phyloP scores from a whole-genome alignment of 2,329 filamentous ascomycete genomes.

The Xylariaceae sp. region DNA sequence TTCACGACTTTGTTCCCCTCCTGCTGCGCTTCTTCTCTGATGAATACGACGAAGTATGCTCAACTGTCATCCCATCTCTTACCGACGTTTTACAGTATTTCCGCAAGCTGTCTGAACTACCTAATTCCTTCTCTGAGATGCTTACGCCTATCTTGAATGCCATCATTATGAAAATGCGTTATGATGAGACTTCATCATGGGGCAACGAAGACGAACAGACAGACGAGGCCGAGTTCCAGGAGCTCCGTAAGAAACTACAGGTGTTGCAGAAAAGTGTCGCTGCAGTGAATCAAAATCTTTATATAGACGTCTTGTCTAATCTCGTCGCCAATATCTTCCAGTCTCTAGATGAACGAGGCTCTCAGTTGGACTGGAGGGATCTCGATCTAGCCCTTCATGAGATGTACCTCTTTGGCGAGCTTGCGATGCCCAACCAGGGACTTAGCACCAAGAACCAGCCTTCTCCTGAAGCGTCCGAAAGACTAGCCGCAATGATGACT shows the following conservation, averaged over 20 bases:
- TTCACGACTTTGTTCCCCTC: conserved; percentile 84
- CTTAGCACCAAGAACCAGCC: conserved; percentile 86
- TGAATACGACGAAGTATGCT: conserved; percentile 98
- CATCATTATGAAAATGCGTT: conserved; percentile 95
- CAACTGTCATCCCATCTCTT: conserved; percentile 89
- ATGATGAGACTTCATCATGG: conserved; percentile 93
- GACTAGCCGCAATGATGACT: conserved; percentile 89
- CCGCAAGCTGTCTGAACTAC: conserved; percentile 78
- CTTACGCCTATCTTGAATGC: conserved; percentile 87
- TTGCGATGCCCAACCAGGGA: conserved; percentile 87
- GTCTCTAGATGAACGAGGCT: conserved; percentile 74
- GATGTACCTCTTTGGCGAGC: conserved; percentile 94
- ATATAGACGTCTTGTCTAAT: conserved; percentile 85
- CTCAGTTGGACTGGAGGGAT: conserved; percentile 90
- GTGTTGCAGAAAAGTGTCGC: conserved; percentile 92
- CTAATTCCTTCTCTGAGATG: conserved; percentile 78
- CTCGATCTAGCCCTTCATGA: conserved; percentile 92
- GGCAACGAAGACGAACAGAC: conserved; percentile 93
- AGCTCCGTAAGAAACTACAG: conserved; percentile 87
- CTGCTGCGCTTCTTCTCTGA: conserved; percentile 95
- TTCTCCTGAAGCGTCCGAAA: conserved; percentile 78
- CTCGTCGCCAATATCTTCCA: conserved; percentile 89
- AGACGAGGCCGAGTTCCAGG: conserved; percentile 96
- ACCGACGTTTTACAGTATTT: conserved; percentile 92
- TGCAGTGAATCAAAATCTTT: conserved; percentile 84